A percentile compares a stretch with the other conserved stretches of the same genome.
phyloP scores from a whole-genome alignment of 1,284 basidiomycete genomes.

The Vanrija sp. region DNA sequence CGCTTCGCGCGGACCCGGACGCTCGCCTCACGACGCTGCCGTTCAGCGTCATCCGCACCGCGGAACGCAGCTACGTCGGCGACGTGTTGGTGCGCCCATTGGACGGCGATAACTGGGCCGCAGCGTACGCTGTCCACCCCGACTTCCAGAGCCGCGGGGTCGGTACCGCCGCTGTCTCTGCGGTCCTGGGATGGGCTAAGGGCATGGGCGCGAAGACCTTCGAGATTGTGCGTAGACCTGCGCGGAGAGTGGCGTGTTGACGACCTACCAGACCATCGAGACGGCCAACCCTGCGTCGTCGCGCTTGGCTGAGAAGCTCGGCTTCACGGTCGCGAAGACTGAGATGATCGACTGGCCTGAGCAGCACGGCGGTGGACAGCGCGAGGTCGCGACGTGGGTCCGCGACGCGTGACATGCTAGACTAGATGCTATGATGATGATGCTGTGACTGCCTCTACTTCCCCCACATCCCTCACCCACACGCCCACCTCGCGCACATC shows the following conservation, averaged over 20 bases:
- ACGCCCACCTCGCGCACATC: too few species aligned
- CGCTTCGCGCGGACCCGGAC: not conserved
- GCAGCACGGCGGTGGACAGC: not conserved
- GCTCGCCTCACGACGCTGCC: not conserved
- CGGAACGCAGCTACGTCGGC: not conserved
- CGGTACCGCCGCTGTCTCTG: not conserved
- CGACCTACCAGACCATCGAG: not conserved
- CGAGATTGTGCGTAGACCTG: not conserved
- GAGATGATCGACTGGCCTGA: not conserved
- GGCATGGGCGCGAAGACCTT: not conserved
- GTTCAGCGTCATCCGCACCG: constrained; percentile 1
- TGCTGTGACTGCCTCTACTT: too few species aligned
- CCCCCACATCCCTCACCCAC: too few species aligned
- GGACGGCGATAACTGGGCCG: not conserved
- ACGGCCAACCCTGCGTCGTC: not conserved
- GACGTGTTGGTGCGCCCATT: not conserved
- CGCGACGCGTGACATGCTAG: not conserved
- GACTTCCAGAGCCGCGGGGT: not conserved
- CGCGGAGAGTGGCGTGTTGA: not conserved
- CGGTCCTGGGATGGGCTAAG: not conserved
- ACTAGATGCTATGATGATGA: too few species aligned
- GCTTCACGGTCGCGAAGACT: not conserved
- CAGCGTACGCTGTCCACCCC: not conserved
- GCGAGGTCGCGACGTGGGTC: not conserved
- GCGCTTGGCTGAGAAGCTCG: not conserved